These are phyloP conservation scores for Saccharum hybrid DNA, from an alignment of 202 grass and related monocot species.

Conservation along the genomic window DNA sequence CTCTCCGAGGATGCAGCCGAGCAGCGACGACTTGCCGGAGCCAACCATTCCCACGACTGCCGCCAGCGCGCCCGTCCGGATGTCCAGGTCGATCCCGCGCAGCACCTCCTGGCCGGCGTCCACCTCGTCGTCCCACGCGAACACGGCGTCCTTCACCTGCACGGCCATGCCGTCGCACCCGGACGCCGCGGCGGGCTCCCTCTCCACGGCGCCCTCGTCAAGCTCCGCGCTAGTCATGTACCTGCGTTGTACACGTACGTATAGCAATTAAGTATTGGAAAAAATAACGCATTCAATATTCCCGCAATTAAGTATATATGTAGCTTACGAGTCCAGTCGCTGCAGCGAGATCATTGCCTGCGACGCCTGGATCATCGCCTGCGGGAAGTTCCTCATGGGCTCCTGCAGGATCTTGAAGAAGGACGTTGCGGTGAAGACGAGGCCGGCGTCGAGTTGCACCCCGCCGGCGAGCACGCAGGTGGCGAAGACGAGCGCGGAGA, in stretches of 20 bases:
- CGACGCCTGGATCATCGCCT: constrained; percentile 88
- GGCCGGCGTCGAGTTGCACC: constrained; percentile 65
- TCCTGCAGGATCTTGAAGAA: constrained; percentile 94
- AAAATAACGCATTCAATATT: no score
- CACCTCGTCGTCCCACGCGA: constrained; percentile 88
- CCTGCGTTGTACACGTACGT: no score
- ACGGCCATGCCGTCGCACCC: constrained; percentile 50
- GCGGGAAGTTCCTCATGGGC: constrained; percentile 93
- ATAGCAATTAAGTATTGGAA: no score
- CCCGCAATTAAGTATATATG: no score
- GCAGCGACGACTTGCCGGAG: constrained; percentile 94
- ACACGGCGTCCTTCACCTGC: constrained; percentile 61
- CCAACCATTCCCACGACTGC: constrained; percentile 87
- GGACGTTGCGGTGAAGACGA: constrained; percentile 93
- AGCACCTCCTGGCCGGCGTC: constrained; percentile 47
- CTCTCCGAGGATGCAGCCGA: constrained; percentile 84
- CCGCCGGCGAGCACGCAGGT: constrained; percentile 65
- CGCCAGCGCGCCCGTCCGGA: constrained; percentile 62
- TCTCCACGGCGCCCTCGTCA: constrained; percentile 66
- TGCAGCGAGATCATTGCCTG: constrained; percentile 93
- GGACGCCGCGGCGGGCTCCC: constrained; percentile 6
- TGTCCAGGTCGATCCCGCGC: constrained; percentile 66
- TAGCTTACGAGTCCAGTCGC: constrained; percentile 50
- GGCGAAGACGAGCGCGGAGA: constrained; percentile 75
- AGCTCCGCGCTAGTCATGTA: constrained; percentile 89